phyloP scores from a whole-genome alignment of 2,329 filamentous ascomycete species.

The Xylaria multiplex region DNA sequence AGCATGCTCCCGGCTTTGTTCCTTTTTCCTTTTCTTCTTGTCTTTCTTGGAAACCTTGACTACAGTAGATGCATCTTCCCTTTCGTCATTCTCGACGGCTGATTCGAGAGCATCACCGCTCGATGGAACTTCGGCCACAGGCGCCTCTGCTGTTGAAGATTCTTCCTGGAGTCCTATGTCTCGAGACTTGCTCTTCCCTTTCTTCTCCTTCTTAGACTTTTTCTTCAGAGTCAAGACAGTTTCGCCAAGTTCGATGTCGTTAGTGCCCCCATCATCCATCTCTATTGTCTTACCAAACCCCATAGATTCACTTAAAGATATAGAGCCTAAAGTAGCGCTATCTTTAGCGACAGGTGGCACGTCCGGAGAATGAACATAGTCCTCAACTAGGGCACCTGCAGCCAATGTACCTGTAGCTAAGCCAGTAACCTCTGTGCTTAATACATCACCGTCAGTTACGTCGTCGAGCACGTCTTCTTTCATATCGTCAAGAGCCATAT shows the following conservation, averaged over 20 bases:
- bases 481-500: conserved; percentile 16
- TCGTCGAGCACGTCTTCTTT: conserved; percentile 22
- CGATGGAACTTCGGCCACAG: neutral
- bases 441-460: neutral
- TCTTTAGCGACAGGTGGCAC: conserved; percentile 7
- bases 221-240: conserved; percentile 25
- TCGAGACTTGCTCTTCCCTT: conserved; percentile 48
- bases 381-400: conserved; percentile 7
- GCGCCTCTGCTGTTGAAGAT: conserved; percentile 8
- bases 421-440: conserved; percentile 6
- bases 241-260: conserved; percentile 29
- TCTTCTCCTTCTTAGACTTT: conserved; percentile 55
- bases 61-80: conserved; percentile 15
- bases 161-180: conserved; percentile 28
- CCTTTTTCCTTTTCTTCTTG: conserved; percentile 34
- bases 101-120: conserved; percentile 16
- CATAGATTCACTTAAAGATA: neutral
- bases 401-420: conserved; percentile 23
- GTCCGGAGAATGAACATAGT: conserved; percentile 9
- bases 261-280: conserved; percentile 15
- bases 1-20: conserved; percentile 13
- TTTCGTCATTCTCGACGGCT: neutral
- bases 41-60: conserved; percentile 43
- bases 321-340: conserved; percentile 13
- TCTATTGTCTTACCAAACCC: neutral